Percentiles rank a stretch among this genome's conserved stretches.
Conservation (phyloP, 495 filamentous ascomycete genomes). For the Wilcoxina mikolae region DNA sequence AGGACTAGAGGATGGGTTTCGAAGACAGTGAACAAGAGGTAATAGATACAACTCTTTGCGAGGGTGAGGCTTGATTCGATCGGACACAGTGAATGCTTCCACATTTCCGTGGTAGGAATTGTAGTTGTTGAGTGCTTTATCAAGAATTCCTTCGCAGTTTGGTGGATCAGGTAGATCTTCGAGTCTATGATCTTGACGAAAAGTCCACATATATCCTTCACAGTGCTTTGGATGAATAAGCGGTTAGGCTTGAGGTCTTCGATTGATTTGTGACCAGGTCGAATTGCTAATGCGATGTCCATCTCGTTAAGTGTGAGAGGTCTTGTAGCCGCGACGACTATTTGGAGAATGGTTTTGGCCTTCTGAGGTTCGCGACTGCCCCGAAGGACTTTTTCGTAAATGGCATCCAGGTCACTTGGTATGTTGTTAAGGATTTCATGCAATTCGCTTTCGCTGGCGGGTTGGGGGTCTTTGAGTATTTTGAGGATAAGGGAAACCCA, state of each 20-base stretch:
- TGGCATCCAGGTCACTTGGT: slow-evolving; percentile 19
- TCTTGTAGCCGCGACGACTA: slow-evolving; percentile 30
- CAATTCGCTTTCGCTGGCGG: slow-evolving; percentile 9
- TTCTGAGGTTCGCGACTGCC: slow-evolving; percentile 11
- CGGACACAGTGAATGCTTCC: slow-evolving; percentile 1
- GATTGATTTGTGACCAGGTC: slow-evolving; percentile 14
- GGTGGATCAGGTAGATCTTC: slow-evolving; percentile 26
- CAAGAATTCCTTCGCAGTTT: slow-evolving; percentile 12
- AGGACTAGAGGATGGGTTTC: neutral
- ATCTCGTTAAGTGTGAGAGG: slow-evolving; percentile 32
- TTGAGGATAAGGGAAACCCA: slow-evolving; percentile 28
- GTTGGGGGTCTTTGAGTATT: slow-evolving; percentile 1
- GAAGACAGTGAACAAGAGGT: slow-evolving; percentile 3
- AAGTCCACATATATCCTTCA: slow-evolving; percentile 31
- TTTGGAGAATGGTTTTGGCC: slow-evolving; percentile 29
- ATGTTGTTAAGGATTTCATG: slow-evolving; percentile 20
- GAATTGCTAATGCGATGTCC: slow-evolving; percentile 31
- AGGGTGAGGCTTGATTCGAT: slow-evolving; percentile 8
- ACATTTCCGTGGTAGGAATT: neutral
- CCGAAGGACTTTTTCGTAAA: slow-evolving; percentile 29
- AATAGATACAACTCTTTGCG: slow-evolving; percentile 7
- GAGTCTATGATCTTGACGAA: slow-evolving; percentile 33
- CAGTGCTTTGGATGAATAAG: slow-evolving; percentile 8
- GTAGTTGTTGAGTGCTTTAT: neutral
- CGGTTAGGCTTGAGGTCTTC: slow-evolving; percentile 23